phyloP scores from a whole-genome alignment of 2,329 filamentous ascomycete genomes.

The Trichophyton simii region DNA sequence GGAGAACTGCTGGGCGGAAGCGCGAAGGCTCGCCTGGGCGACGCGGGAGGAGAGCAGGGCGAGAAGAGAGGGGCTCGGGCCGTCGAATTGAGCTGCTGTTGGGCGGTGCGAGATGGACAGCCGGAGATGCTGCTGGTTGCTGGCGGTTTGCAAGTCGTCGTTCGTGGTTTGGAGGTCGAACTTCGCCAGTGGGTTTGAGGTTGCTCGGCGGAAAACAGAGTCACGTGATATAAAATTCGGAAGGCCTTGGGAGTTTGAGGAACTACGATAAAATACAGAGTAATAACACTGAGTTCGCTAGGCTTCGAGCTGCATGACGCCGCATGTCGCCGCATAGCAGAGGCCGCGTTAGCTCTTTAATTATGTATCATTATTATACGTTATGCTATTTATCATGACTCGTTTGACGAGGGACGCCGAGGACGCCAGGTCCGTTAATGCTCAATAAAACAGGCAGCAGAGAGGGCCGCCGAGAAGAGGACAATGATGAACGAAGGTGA shows the following conservation, averaged over 20 bases:
- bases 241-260: neutral
- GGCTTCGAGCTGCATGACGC: neutral
- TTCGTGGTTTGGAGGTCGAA: constrained; percentile 1
- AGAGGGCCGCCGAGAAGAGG: neutral
- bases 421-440: constrained; percentile 1
- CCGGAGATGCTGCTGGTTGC: constrained; percentile 3
- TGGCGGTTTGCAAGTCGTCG: neutral
- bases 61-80: constrained; percentile 7
- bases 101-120: constrained; percentile 1
- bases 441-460: neutral
- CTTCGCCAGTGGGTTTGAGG: neutral
- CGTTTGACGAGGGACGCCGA: neutral
- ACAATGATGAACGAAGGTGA: neutral
- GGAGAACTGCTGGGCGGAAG: constrained; percentile 35
- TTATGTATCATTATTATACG: constrained; percentile 2
- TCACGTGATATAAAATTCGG: constrained; percentile 3
- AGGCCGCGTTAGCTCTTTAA: neutral
- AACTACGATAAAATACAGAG: neutral
- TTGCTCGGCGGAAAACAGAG: neutral
- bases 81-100: neutral
- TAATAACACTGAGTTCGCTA: too few relatives aligned
- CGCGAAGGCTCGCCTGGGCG: constrained; percentile 45
- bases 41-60: constrained; percentile 46
- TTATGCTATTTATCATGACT: constrained; percentile 1
- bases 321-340: neutral